These are phyloP conservation scores for Syzygium oleosum DNA, from an alignment of 345 rosid species.

Conservation along the genomic window DNA sequence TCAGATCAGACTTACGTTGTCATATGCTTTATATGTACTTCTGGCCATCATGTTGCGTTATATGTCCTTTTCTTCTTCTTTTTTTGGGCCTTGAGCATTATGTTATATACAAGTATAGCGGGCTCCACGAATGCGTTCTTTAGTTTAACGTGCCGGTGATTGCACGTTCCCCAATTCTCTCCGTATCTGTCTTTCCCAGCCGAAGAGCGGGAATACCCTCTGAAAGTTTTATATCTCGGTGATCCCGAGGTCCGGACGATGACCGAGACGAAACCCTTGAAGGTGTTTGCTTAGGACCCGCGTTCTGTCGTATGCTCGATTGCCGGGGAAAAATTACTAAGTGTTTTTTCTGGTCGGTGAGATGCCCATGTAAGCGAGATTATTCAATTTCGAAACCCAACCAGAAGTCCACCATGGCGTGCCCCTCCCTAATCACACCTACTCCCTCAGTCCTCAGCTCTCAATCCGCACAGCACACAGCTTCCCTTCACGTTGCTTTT, in stretches of 20 bases:
- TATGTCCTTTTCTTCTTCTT: not conserved
- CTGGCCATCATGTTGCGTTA: not conserved
- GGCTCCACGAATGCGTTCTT: too few species aligned
- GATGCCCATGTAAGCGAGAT: not conserved
- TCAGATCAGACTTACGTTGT: not conserved
- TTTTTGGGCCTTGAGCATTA: not conserved
- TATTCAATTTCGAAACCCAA: not conserved
- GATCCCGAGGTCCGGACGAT: too few species aligned
- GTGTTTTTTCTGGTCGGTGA: not conserved
- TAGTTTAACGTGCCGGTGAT: too few species aligned
- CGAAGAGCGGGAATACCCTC: too few species aligned
- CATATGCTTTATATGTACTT: not conserved
- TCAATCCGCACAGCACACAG: not conserved
- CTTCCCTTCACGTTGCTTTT: not conserved
- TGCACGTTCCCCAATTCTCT: too few species aligned
- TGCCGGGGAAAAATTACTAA: not conserved
- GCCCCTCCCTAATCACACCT: not conserved
- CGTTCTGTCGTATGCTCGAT: not conserved
- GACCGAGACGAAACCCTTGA: too few species aligned
- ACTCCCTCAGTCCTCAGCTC: not conserved
- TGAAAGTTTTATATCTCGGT: too few species aligned
- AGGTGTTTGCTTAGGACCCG: too few species aligned
- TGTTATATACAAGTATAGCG: not conserved
- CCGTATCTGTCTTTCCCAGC: too few species aligned
- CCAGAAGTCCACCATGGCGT: not conserved